A percentile compares a stretch with the other conserved stretches of the same genome.
phyloP scores from a whole-genome alignment of 148 eudicot species.

The Rhododendron williamsianum region DNA sequence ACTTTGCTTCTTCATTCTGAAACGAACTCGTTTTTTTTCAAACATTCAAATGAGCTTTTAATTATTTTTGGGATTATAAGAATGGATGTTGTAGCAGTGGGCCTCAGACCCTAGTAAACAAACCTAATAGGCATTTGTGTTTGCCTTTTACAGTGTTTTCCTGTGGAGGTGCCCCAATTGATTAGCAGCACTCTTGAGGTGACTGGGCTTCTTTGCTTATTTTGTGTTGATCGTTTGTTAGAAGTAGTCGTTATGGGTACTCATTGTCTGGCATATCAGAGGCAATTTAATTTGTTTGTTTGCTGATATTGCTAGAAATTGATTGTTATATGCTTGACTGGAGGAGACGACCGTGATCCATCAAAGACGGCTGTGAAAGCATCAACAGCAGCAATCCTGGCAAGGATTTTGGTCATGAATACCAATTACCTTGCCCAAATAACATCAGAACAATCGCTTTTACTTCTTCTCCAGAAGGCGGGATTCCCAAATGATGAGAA shows the following conservation, averaged over 20 bases:
- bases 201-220: conserved; percentile 11
- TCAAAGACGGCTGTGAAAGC: conserved; percentile 83
- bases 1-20: not conserved
- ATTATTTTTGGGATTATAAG: not conserved
- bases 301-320: conserved; percentile 56
- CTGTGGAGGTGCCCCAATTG: conserved; percentile 79
- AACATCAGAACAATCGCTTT: conserved; percentile 71
- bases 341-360: conserved; percentile 86
- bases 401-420: conserved; percentile 82
- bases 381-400: conserved; percentile 79
- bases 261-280: conserved; percentile 4
- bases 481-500: conserved; percentile 79
- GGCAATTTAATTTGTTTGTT: conserved; percentile 8
- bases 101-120: not conserved
- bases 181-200: conserved; percentile 91
- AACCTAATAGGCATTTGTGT: not conserved
- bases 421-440: conserved; percentile 86
- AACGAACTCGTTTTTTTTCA: not conserved
- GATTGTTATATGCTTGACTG: conserved; percentile 68
- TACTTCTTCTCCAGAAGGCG: conserved; percentile 59
- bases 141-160: conserved; percentile 66
- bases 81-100: not conserved
- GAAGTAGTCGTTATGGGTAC: not conserved
- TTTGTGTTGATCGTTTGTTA: not conserved
- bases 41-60: not conserved